phyloP scores from a whole-genome alignment of 768 basidiomycete genomes.

The Agrocybe pediades region DNA sequence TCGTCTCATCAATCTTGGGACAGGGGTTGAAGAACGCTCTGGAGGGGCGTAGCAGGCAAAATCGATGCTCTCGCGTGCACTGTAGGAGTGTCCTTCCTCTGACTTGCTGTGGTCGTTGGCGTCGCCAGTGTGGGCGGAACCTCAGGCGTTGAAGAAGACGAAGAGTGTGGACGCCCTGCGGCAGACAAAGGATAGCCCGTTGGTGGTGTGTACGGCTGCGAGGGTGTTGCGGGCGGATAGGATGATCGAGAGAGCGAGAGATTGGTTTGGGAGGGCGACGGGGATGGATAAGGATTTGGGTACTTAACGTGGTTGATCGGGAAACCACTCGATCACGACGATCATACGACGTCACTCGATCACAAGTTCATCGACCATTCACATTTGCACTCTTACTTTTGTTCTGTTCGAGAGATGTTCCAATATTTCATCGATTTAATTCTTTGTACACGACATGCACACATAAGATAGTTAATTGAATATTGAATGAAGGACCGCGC shows the following conservation, averaged over 20 bases:
- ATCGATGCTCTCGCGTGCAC: slow-evolving; percentile 81
- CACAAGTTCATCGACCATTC: no score
- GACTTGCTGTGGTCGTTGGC: slow-evolving; percentile 91
- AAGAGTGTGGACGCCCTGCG: slow-evolving; percentile 92
- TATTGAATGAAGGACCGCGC: no score
- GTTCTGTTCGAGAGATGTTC: no score
- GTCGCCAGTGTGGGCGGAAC: slow-evolving; percentile 94
- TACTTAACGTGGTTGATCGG: no score
- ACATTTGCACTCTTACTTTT: no score
- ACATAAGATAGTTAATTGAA: no score
- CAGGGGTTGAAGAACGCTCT: slow-evolving; percentile 87
- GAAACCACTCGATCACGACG: no score
- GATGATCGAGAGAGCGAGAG: slow-evolving; percentile 92
- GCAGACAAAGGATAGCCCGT: slow-evolving; percentile 84
- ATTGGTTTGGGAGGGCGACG: slow-evolving; percentile 90
- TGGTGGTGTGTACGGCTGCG: slow-evolving; percentile 90
- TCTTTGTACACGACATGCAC: no score
- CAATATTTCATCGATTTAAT: no score
- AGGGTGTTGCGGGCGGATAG: slow-evolving; percentile 93
- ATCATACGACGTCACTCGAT: no score
- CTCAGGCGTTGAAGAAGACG: slow-evolving; percentile 85
- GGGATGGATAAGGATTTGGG: slow-evolving; percentile 71
- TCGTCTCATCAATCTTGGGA: slow-evolving; percentile 80
- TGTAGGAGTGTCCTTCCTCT: slow-evolving; percentile 92
- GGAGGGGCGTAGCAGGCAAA: slow-evolving; percentile 83